These are phyloP conservation scores for Euphorbia celastroides DNA, from an alignment of 441 rosid genomes.

Conservation along the genomic window DNA sequence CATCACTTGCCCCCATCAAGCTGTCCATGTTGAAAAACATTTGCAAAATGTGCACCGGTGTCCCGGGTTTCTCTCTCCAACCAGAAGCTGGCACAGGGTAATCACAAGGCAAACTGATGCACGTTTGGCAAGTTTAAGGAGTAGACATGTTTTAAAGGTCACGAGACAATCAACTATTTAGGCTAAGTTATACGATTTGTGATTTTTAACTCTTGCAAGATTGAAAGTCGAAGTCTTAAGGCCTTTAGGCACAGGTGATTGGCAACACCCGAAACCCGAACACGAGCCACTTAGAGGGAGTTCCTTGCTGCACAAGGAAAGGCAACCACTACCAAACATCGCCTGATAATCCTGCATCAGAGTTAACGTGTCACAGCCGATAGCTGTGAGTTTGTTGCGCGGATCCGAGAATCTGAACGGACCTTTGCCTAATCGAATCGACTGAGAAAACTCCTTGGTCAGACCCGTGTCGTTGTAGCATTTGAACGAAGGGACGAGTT, in stretches of 20 bases:
- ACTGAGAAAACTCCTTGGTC: accelerated
- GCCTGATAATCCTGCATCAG: background rate
- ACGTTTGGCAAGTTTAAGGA: no score
- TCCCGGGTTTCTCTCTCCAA: no score
- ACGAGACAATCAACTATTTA: no score
- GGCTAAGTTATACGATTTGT: no score
- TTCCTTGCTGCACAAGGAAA: conserved; percentile 3
- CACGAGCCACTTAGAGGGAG: conserved; percentile 7
- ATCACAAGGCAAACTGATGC: no score
- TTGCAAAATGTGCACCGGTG: no score
- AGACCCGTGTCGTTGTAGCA: conserved; percentile 1
- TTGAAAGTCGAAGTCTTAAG: background rate
- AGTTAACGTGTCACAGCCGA: conserved; percentile 21
- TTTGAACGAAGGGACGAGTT: background rate
- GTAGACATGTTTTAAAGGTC: no score
- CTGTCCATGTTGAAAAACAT: no score
- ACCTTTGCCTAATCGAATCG: background rate
- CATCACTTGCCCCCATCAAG: no score
- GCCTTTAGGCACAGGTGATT: conserved; percentile 8
- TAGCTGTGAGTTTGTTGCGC: conserved; percentile 16
- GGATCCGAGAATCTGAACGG: conserved; percentile 16
- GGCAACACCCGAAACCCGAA: conserved; percentile 25
- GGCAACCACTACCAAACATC: conserved; percentile 13
- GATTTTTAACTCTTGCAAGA: background rate
- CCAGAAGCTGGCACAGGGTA: no score